Conservation (phyloP, 768 basidiomycete genomes). For the Mycena alexandri region DNA sequence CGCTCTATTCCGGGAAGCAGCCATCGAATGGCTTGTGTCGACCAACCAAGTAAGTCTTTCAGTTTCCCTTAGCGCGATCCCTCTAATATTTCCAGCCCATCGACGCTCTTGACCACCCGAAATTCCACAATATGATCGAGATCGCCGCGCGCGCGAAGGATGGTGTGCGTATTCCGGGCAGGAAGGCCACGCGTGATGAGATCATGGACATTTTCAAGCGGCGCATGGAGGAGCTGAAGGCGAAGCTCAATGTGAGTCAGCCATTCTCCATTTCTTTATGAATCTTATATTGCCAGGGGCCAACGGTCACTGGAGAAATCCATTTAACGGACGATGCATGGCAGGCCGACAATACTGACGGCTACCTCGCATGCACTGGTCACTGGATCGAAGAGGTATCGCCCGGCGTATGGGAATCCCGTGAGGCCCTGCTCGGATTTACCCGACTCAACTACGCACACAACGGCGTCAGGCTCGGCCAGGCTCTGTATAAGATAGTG, state of each 20-base stretch:
- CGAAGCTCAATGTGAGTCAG: slow-evolving; percentile 16
- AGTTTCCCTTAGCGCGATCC: no score
- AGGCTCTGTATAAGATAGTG: slow-evolving; percentile 48
- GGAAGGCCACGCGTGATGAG: slow-evolving; percentile 40
- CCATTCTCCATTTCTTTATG: slow-evolving; percentile 3
- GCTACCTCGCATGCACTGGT: slow-evolving; percentile 53
- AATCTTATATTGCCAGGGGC: slow-evolving; percentile 25
- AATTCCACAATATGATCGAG: slow-evolving; percentile 49
- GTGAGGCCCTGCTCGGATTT: slow-evolving; percentile 51
- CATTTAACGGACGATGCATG: slow-evolving; percentile 55
- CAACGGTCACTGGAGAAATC: slow-evolving; percentile 39
- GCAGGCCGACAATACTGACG: slow-evolving; percentile 52
- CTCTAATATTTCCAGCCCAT: slow-evolving; percentile 34
- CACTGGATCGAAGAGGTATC: slow-evolving; percentile 53
- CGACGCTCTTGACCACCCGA: slow-evolving; percentile 45
- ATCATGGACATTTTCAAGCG: slow-evolving; percentile 44
- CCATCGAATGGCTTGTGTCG: slow-evolving; percentile 50
- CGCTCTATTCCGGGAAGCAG: slow-evolving; percentile 39
- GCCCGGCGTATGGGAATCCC: slow-evolving; percentile 42
- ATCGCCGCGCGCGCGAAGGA: slow-evolving; percentile 47
- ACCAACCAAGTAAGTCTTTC: slow-evolving; percentile 52
- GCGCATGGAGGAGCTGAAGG: neutral
- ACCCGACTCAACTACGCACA: slow-evolving; percentile 51
- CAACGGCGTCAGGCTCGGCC: slow-evolving; percentile 48
- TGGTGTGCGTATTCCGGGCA: slow-evolving; percentile 45